Percentiles rank a stretch among this genome's conserved stretches.
These are phyloP conservation scores for Boletus edulis DNA, from an alignment of 768 basidiomycete genomes.

Conservation along the genomic window DNA sequence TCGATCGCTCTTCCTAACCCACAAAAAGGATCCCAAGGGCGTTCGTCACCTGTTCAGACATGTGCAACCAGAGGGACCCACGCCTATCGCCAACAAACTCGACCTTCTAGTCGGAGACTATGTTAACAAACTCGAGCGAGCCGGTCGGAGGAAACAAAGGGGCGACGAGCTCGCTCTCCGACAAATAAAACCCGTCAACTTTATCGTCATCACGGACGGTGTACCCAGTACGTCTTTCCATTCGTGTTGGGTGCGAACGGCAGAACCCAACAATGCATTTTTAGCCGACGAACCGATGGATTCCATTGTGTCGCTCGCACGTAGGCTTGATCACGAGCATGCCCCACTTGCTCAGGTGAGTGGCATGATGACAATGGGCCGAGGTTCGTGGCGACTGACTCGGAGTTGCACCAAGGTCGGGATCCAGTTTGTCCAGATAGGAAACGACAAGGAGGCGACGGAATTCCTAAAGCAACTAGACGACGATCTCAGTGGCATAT, in stretches of 20 bases:
- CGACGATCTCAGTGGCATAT: conserved; percentile 43
- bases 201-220: conserved; percentile 65
- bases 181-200: conserved; percentile 54
- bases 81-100: conserved; percentile 44
- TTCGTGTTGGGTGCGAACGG: background rate
- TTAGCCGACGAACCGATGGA: conserved; percentile 51
- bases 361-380: too few relatives aligned
- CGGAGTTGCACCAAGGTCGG: conserved; percentile 43
- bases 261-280: background rate
- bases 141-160: conserved; percentile 20
- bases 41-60: conserved; percentile 43
- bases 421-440: conserved; percentile 74
- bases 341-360: conserved; percentile 54
- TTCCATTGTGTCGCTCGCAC: conserved; percentile 46
- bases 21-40: conserved; percentile 32
- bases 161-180: conserved; percentile 25
- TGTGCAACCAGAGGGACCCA: conserved; percentile 43
- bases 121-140: conserved; percentile 32
- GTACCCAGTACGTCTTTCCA: conserved; percentile 43
- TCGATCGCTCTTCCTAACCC: too few relatives aligned
- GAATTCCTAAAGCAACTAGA: conserved; percentile 54
- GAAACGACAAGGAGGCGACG: conserved; percentile 39
- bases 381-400: background rate
- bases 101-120: conserved; percentile 41
- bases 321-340: conserved; percentile 48